Conservation (phyloP, 2,329 filamentous ascomycete genomes). For the Aspergillus fumigatiaffinis region DNA sequence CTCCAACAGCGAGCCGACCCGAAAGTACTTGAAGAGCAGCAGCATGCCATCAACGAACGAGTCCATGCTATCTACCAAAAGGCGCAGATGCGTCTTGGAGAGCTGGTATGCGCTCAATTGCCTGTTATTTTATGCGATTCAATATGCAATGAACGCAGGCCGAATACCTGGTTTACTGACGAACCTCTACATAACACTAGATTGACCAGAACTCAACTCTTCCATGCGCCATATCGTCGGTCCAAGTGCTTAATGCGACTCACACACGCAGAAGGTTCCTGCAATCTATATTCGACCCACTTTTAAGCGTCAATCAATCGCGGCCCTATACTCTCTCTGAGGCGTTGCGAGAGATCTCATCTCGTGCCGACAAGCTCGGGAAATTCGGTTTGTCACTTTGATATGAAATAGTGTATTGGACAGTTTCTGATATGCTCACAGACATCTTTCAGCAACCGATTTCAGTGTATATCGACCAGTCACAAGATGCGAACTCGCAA, state of each 20-base stretch:
- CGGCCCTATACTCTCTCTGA: constrained; percentile 73
- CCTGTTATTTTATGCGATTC: not conserved
- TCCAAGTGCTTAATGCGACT: constrained; percentile 76
- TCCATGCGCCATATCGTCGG: constrained; percentile 80
- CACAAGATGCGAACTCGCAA: constrained; percentile 65
- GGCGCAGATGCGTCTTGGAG: constrained; percentile 59
- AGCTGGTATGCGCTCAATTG: constrained; percentile 52
- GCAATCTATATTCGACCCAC: constrained; percentile 71
- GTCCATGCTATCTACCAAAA: constrained; percentile 57
- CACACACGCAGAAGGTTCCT: constrained; percentile 84
- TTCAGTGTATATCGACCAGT: constrained; percentile 75
- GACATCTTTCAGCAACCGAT: constrained; percentile 85
- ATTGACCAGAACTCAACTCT: constrained; percentile 78
- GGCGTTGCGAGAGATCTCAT: constrained; percentile 68
- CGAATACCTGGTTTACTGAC: constrained; percentile 4
- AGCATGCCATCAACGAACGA: constrained; percentile 58
- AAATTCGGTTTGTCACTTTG: constrained; percentile 63
- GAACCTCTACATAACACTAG: constrained; percentile 40
- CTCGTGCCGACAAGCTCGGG: constrained; percentile 68
- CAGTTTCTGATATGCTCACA: constrained; percentile 35
- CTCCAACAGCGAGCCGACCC: constrained; percentile 53
- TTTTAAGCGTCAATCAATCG: constrained; percentile 66
- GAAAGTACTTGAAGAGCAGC: constrained; percentile 55
- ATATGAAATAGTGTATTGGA: not conserved
- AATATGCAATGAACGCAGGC: not conserved